These are phyloP conservation scores for Punctularia strigosozonata DNA, from an alignment of 768 basidiomycete genomes.

Conservation along the genomic window DNA sequence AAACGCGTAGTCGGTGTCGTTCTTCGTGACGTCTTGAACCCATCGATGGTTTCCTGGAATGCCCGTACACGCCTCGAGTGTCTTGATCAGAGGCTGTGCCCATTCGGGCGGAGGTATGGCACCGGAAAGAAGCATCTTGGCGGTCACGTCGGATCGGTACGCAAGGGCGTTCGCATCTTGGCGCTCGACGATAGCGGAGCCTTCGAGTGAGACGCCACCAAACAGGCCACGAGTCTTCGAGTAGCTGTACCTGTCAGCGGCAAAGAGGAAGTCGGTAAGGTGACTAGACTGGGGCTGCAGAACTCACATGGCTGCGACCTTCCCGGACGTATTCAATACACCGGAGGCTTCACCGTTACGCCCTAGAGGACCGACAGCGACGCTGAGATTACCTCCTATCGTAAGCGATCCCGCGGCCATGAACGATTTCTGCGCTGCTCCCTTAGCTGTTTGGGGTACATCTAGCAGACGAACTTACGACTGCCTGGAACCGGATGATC, in stretches of 20 bases:
- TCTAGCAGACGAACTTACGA: conserved; percentile 33
- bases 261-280: conserved; percentile 1
- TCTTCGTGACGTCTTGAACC: conserved; percentile 40
- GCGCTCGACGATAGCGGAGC: conserved; percentile 86
- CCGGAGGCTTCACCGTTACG: conserved; percentile 91
- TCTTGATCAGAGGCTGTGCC: conserved; percentile 64
- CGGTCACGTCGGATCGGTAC: conserved; percentile 64
- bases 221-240: conserved; percentile 90
- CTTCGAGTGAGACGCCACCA: conserved; percentile 82
- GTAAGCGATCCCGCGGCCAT: conserved; percentile 92
- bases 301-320: conserved; percentile 79
- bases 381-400: conserved; percentile 81
- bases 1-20: conserved; percentile 42
- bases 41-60: conserved; percentile 57
- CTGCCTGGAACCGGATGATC: conserved; percentile 29
- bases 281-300: neutral
- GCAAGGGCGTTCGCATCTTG: conserved; percentile 87
- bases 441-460: conserved; percentile 6
- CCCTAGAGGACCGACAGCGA: conserved; percentile 86
- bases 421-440: conserved; percentile 53
- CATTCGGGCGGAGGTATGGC: conserved; percentile 62
- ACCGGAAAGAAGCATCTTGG: conserved; percentile 73
- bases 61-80: conserved; percentile 62
- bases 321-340: conserved; percentile 72
- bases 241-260: conserved; percentile 62